These are phyloP conservation scores for Plasmodium falciparum DNA, from an alignment of 169 alveolate species.

Conservation along the genomic window DNA sequence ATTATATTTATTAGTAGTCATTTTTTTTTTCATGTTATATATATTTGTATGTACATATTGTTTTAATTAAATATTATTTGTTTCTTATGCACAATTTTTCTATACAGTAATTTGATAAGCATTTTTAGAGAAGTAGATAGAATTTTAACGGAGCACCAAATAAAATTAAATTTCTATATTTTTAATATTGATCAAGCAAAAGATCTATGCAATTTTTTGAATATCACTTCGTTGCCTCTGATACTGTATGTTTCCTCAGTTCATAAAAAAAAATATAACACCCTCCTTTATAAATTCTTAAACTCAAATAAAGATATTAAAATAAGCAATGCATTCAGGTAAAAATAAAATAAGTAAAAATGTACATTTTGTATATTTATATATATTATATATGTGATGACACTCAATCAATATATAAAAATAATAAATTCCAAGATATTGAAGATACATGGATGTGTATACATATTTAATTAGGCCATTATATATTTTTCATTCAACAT, in stretches of 20 bases:
- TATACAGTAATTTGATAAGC: conserved; percentile 51
- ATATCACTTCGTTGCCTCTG: conserved; percentile 46
- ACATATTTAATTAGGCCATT: neutral
- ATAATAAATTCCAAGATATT: too few species aligned
- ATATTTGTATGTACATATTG: conserved; percentile 14
- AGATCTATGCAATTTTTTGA: conserved; percentile 45
- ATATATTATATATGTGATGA: too few species aligned
- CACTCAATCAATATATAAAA: too few species aligned
- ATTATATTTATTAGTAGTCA: neutral
- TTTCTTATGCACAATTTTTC: neutral
- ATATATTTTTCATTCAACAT: neutral
- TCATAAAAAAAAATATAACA: conserved; percentile 61
- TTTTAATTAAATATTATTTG: neutral
- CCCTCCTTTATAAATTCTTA: conserved; percentile 37
- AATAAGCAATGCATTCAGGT: conserved; percentile 77
- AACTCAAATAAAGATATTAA: conserved; percentile 64
- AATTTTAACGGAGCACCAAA: conserved; percentile 35
- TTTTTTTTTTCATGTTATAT: neutral
- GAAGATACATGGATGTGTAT: too few species aligned
- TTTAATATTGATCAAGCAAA: conserved; percentile 64
- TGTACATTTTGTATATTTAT: too few species aligned
- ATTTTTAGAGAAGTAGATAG: conserved; percentile 75
- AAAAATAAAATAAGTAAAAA: conserved; percentile 8
- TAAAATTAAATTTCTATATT: conserved; percentile 60
- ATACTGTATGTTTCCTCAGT: conserved; percentile 69